Percentiles rank a stretch among this genome's conserved stretches.
phyloP scores from a whole-genome alignment of 805 yeast genomes.

The Priceomyces haplophilus region DNA sequence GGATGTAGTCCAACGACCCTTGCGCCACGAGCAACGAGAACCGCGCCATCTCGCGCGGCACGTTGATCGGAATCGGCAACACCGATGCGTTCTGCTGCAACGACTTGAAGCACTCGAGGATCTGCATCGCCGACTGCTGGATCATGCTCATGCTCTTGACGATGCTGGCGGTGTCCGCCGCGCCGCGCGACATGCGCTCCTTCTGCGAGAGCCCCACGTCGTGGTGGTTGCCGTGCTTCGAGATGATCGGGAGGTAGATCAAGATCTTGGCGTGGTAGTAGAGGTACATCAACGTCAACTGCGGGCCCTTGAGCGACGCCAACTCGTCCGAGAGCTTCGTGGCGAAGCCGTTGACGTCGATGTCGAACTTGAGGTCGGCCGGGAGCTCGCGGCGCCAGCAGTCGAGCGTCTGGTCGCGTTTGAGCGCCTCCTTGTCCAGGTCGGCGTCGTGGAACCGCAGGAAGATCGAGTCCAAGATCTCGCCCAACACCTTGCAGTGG shows the following conservation, averaged over 20 bases:
- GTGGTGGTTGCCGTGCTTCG: conserved; percentile 40
- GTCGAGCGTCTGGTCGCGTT: conserved; percentile 65
- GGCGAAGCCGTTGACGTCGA: conserved; percentile 56
- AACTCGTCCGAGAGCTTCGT: conserved; percentile 24
- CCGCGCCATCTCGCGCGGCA: conserved; percentile 60
- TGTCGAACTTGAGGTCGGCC: conserved; percentile 53
- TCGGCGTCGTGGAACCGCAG: conserved; percentile 48
- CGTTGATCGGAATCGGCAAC: conserved; percentile 62
- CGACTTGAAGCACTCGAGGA: conserved; percentile 50
- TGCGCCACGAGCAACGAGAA: conserved; percentile 64
- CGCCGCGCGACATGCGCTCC: conserved; percentile 38
- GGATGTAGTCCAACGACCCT: conserved; percentile 76
- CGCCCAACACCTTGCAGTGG: conserved; percentile 69
- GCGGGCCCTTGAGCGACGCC: conserved; percentile 38
- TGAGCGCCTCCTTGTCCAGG: conserved; percentile 24
- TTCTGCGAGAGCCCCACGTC: conserved; percentile 41
- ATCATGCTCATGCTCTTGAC: conserved; percentile 61
- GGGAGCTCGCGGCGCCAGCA: conserved; percentile 78
- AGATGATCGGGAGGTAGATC: conserved; percentile 40
- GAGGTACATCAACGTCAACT: conserved; percentile 48
- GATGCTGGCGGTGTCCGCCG: conserved; percentile 23
- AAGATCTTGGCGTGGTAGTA: conserved; percentile 43
- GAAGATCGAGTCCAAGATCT: conserved; percentile 67
- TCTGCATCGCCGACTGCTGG: conserved; percentile 65
- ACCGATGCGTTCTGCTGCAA: conserved; percentile 10